Conservation (phyloP, 176 grass and related monocot species). For the Oryza brachyantha region DNA sequence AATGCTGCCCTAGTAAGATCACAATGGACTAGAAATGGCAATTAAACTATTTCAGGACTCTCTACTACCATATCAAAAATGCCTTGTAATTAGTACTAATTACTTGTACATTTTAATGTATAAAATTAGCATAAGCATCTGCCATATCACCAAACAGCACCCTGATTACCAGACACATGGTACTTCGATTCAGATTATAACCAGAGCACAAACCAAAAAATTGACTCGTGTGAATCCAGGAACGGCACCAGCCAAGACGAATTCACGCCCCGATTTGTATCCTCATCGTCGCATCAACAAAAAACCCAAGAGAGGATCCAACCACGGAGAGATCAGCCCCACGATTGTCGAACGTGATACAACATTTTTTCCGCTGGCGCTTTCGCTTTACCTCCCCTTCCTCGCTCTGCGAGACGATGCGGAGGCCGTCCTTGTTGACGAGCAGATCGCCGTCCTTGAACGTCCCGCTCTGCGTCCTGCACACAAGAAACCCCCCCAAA, state of each 20-base stretch:
- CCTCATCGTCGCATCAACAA: not conserved
- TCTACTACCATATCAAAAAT: not conserved
- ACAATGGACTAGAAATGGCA: not conserved
- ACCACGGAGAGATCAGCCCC: not conserved
- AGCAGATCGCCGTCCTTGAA: slow-evolving; percentile 95
- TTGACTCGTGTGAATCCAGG: not conserved
- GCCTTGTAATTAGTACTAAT: not conserved
- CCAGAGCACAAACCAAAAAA: not conserved
- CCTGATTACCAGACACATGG: not conserved
- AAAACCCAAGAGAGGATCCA: not conserved
- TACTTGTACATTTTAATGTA: not conserved
- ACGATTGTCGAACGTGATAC: not conserved
- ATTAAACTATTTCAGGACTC: not conserved
- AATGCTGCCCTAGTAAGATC: slow-evolving; percentile 1
- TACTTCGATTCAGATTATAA: not conserved
- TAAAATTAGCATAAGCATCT: not conserved
- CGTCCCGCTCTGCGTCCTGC: slow-evolving; percentile 92
- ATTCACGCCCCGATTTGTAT: not conserved
- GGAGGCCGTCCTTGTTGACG: slow-evolving; percentile 95
- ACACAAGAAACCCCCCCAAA: not conserved
- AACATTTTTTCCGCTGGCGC: not conserved
- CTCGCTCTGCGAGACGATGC: slow-evolving; percentile 78
- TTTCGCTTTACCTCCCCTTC: slow-evolving; percentile 68
- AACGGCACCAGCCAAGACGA: not conserved
- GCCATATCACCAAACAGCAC: not conserved